phyloP scores from a whole-genome alignment of 2,329 filamentous ascomycete genomes.

The Fusarium dimerum region DNA sequence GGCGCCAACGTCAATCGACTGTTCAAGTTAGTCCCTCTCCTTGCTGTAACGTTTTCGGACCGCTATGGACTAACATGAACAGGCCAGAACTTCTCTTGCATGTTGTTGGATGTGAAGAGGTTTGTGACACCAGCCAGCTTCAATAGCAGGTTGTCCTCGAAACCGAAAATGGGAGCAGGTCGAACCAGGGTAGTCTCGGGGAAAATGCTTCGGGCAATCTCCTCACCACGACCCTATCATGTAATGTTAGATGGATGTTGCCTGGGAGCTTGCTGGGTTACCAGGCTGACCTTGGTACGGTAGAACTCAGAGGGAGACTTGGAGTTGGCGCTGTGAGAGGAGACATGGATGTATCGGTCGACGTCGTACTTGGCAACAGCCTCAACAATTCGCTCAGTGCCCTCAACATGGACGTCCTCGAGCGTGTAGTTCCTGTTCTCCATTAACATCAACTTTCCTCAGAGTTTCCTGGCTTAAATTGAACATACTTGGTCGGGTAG shows the following conservation, averaged over 20 bases:
- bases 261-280: background rate
- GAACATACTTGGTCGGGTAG: slow-evolving; percentile 85
- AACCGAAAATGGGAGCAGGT: slow-evolving; percentile 90
- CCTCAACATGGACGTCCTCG: slow-evolving; percentile 90
- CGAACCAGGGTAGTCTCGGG: slow-evolving; percentile 97
- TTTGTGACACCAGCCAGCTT: slow-evolving; percentile 80
- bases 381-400: slow-evolving; percentile 87
- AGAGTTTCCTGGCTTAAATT: background rate
- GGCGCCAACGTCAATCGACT: slow-evolving; percentile 86
- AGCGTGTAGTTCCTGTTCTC: slow-evolving; percentile 84
- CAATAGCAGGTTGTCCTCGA: slow-evolving; percentile 89
- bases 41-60: background rate
- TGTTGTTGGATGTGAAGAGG: slow-evolving; percentile 86
- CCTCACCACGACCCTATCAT: slow-evolving; percentile 72
- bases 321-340: slow-evolving; percentile 84
- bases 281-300: slow-evolving; percentile 70
- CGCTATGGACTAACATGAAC: slow-evolving; percentile 72
- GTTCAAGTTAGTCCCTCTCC: slow-evolving; percentile 2
- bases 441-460: slow-evolving; percentile 20
- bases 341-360: slow-evolving; percentile 95
- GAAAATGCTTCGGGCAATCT: slow-evolving; percentile 83
- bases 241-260: slow-evolving; percentile 13
- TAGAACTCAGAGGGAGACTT: slow-evolving; percentile 87
- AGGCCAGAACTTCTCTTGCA: slow-evolving; percentile 87
- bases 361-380: slow-evolving; percentile 97